phyloP scores from a whole-genome alignment of 495 filamentous ascomycete species.

The Xylaria grammica region DNA sequence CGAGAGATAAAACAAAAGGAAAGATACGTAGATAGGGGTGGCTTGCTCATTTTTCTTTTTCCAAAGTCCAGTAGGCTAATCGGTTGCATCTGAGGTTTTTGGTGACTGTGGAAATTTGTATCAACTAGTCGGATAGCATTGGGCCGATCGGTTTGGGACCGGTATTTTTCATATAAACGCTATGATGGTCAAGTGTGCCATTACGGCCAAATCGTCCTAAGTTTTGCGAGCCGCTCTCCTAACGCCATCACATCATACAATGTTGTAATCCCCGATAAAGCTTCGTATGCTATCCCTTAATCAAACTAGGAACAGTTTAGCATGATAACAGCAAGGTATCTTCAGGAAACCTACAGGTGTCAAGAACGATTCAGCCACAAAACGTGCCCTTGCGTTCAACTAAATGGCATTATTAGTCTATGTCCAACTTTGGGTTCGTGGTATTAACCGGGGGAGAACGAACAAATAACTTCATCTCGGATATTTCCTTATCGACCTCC shows the following conservation, averaged over 20 bases:
- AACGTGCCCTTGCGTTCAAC: slow-evolving; percentile 96
- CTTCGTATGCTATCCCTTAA: slow-evolving; percentile 8
- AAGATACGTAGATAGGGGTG: not conserved
- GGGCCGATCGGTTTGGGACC: not conserved
- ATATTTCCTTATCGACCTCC: slow-evolving; percentile 99
- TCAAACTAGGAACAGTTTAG: slow-evolving; percentile 19
- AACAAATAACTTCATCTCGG: slow-evolving; percentile 99
- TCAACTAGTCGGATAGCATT: not conserved
- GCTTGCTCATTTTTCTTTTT: not conserved
- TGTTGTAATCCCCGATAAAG: slow-evolving; percentile 12
- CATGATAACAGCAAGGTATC: not conserved
- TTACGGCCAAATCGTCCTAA: not conserved
- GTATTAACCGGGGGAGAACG: slow-evolving; percentile 46
- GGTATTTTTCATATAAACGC: slow-evolving; percentile 7
- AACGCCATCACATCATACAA: slow-evolving; percentile 20
- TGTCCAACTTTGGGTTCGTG: not conserved
- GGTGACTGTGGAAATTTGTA: not conserved
- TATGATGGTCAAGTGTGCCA: slow-evolving; percentile 12
- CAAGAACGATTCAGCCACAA: slow-evolving; percentile 96
- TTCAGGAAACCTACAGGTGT: slow-evolving; percentile 72
- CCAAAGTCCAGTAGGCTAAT: not conserved
- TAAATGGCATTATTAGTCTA: slow-evolving; percentile 46
- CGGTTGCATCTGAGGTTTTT: not conserved
- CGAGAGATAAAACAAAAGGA: not conserved
- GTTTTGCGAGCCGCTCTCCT: not conserved